Evolutionary conservation across 768 basidiomycete species (phyloP).

Genomic region (Pleurotus djamor): DNA sequence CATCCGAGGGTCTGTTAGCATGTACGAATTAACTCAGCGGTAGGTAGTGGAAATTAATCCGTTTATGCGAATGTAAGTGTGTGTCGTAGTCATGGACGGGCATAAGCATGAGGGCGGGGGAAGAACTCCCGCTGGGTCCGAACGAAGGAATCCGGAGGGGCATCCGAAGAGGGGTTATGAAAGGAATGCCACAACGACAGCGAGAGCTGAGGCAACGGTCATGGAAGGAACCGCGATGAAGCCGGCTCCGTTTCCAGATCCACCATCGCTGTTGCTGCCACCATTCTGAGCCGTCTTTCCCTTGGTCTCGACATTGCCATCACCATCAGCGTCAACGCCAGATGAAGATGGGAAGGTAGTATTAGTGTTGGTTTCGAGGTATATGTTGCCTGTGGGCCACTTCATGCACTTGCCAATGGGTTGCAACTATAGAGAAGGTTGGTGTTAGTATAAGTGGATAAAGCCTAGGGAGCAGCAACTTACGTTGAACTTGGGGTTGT

Average conservation of each 20-base stretch:
- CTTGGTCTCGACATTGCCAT: slow-evolving; percentile 32
- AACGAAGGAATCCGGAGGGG: too few species aligned
- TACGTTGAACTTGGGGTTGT: slow-evolving; percentile 50
- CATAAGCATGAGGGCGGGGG: neutral
- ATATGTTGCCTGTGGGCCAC: slow-evolving; percentile 64
- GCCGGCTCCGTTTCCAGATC: neutral
- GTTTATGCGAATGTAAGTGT: neutral
- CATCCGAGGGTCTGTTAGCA: neutral
- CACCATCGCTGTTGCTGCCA: neutral
- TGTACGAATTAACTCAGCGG: neutral
- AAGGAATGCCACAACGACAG: slow-evolving; percentile 6
- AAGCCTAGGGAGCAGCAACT: neutral
- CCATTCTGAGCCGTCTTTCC: slow-evolving; percentile 16
- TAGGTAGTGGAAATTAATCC: neutral
- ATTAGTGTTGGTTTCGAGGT: slow-evolving; percentile 82
- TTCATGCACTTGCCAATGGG: slow-evolving; percentile 78
- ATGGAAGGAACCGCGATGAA: slow-evolving; percentile 3
- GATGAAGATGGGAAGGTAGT: slow-evolving; percentile 46
- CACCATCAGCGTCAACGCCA: slow-evolving; percentile 35
- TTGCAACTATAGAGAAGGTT: slow-evolving; percentile 43
- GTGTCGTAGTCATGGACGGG: neutral
- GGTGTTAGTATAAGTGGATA: neutral
- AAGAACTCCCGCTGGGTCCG: neutral
- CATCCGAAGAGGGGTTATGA: neutral
- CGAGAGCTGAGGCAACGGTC: slow-evolving; percentile 2